phyloP scores from a whole-genome alignment of 73 alveolate species.

The Tetrahymena borealis region DNA sequence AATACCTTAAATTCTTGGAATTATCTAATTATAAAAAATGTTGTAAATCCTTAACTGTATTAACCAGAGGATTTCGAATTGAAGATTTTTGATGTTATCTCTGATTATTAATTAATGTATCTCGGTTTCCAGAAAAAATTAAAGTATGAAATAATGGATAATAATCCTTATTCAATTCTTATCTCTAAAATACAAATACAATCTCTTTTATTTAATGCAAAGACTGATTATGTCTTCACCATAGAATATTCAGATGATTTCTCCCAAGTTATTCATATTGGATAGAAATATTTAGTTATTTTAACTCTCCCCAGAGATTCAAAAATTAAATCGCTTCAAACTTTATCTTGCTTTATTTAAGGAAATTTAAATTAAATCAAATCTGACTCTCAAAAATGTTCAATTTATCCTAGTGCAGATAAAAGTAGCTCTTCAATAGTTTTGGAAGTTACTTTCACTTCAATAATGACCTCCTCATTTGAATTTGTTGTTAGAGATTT shows the following conservation, averaged over 20 bases:
- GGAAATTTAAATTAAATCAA: not conserved
- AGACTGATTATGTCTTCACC: not conserved
- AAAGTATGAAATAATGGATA: not conserved
- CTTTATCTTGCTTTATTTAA: not conserved
- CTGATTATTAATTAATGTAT: not conserved
- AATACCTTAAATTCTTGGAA: not conserved
- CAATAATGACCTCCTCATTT: not conserved
- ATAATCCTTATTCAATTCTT: not conserved
- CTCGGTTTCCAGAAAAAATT: not conserved
- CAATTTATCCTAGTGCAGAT: not conserved
- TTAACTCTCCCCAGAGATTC: not conserved
- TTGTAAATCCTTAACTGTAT: not conserved
- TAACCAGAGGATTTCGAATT: not conserved
- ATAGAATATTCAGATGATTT: not conserved
- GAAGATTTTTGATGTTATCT: not conserved
- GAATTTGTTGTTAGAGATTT: not conserved
- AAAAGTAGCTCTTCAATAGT: not conserved
- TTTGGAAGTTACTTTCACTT: not conserved
- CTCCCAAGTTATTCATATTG: not conserved
- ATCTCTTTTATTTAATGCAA: not conserved
- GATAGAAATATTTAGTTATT: not conserved
- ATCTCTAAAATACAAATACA: not conserved
- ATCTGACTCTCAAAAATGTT: not conserved
- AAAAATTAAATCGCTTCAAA: not conserved
- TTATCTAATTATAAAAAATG: not conserved